Evolutionary conservation across 179 eudicot genomes (phyloP), one percentile per base, ranked within the genome.

Genomic region (Corrigiola litoralis): DNA sequence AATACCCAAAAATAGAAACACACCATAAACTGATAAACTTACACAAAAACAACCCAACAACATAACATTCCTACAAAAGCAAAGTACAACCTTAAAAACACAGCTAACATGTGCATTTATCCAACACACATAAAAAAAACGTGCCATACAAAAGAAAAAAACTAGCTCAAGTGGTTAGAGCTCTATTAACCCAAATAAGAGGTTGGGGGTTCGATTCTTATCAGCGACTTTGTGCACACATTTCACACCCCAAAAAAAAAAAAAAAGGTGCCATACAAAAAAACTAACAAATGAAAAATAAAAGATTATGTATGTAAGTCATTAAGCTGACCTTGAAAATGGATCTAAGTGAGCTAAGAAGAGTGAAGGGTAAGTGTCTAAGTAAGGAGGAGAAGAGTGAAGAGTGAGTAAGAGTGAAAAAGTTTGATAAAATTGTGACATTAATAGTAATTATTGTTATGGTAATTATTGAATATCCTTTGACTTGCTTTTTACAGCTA

Each of bases 291-390:
- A 28, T 32, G 12, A 28, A 10, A 31, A 38, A n/a, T 24, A 9
- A 38, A 46, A 6, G 7, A 33, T 2, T 28, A 50, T 23, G 18
- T 14, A 34, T 29, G 47, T 1, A 34, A 59, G n/a, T n/a, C n/a
- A n/a, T n/a, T n/a, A 61, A 16, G 14, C 29, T 28, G 53, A 70
- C 69, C 69, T 54, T 36, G 68, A 45, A 63, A 54, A 36, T 63
- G 75, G 75, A 71, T 71, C 75, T 64, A 27, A 46, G 62, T 44
- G 34, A 63, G 38, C 32, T 4, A n/a, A 9, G 33, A 29, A 28
- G 24, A 44, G 65, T 45, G 65, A 44, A 61, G n/a, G n/a, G 6
- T 8, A 29, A 36, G 37, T 24, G n/a, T n/a, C n/a, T n/a, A n/a
- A n/a, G 41, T 58, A 42, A 17, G 16, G 27, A 29, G 18, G 28